phyloP scores from a whole-genome alignment of 2,329 filamentous ascomycete genomes.

The Sclerotinia subarctica region DNA sequence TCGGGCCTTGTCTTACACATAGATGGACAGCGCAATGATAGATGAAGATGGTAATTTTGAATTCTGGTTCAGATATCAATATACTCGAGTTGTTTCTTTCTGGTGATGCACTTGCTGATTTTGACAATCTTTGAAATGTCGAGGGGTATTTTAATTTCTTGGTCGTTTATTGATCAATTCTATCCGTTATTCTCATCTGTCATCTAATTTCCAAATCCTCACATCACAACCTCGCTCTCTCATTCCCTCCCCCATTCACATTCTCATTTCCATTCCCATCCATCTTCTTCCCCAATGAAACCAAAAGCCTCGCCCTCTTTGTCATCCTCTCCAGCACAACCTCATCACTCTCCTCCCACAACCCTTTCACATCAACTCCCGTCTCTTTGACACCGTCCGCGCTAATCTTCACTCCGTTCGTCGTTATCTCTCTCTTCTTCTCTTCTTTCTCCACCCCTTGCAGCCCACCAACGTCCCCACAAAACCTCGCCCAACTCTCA shows the following conservation, averaged over 20 bases:
- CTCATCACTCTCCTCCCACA: conserved; percentile 46
- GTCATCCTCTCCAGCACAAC: conserved; percentile 44
- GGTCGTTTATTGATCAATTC: too few relatives aligned
- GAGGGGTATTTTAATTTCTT: too few relatives aligned
- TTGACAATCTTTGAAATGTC: not conserved
- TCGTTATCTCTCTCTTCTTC: conserved; percentile 25
- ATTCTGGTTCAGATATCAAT: not conserved
- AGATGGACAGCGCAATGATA: conserved; percentile 9
- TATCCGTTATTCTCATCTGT: too few relatives aligned
- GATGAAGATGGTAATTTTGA: not conserved
- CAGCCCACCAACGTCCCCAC: conserved; percentile 41
- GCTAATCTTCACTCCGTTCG: conserved; percentile 47
- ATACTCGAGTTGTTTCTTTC: not conserved
- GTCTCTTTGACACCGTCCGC: conserved; percentile 52
- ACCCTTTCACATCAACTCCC: conserved; percentile 43
- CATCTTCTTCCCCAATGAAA: not conserved
- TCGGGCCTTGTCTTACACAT: not conserved
- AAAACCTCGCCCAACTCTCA: conserved; percentile 55
- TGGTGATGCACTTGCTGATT: not conserved
- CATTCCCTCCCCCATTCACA: conserved; percentile 30
- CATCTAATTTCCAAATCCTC: too few relatives aligned
- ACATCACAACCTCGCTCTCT: conserved; percentile 39
- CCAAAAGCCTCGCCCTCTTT: conserved; percentile 30
- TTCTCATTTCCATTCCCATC: conserved; percentile 23
- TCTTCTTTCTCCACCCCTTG: not conserved